Percentiles rank a stretch among this genome's conserved stretches.
Evolutionary conservation across 805 yeast genomes (phyloP).

Genomic region (Zygotorulaspora florentina): DNA sequence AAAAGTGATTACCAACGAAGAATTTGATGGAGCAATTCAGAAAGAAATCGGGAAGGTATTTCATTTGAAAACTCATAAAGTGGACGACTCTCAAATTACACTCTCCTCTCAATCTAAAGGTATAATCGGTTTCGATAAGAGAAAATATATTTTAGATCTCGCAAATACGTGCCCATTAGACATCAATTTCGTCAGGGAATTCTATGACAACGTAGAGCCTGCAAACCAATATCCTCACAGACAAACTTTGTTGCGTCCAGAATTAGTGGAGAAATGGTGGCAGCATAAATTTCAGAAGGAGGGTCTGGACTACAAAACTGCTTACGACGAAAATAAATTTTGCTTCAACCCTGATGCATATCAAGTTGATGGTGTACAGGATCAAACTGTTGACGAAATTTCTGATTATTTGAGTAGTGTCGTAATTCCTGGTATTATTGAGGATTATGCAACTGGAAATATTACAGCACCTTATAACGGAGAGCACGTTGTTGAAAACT

Average conservation of each 20-base stretch:
- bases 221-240: conserved; percentile 72
- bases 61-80: conserved; percentile 70
- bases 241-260: conserved; percentile 74
- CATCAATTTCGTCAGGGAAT: conserved; percentile 63
- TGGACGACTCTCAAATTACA: conserved; percentile 45
- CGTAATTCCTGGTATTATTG: conserved; percentile 57
- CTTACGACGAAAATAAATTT: conserved; percentile 42
- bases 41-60: conserved; percentile 61
- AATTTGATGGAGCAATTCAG: conserved; percentile 53
- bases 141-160: conserved; percentile 79
- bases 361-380: conserved; percentile 42
- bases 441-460: conserved; percentile 44
- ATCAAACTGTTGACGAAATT: conserved; percentile 55
- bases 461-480: conserved; percentile 75
- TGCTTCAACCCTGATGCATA: conserved; percentile 79
- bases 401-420: conserved; percentile 56
- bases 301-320: conserved; percentile 32
- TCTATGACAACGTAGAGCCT: conserved; percentile 40
- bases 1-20: conserved; percentile 45
- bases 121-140: conserved; percentile 75
- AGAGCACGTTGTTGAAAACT: conserved; percentile 54
- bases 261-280: conserved; percentile 92
- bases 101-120: conserved; percentile 84
- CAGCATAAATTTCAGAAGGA: conserved; percentile 52
- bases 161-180: conserved; percentile 84